A percentile compares a stretch with the other conserved stretches of the same genome.
phyloP scores from a whole-genome alignment of 2,329 filamentous ascomycete species.

The Myriosclerotinia scirpicola region DNA sequence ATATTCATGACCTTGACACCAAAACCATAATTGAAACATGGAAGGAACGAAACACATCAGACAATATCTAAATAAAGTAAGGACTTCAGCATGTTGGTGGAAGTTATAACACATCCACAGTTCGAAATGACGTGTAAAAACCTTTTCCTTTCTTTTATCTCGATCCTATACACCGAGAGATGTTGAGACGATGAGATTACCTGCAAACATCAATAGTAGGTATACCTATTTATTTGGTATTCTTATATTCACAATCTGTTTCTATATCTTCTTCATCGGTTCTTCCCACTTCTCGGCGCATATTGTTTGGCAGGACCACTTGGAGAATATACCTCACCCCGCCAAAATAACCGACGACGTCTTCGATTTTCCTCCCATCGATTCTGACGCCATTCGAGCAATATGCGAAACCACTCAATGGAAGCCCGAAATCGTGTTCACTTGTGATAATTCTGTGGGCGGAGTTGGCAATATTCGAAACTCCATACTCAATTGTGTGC shows the following conservation, averaged over 20 bases:
- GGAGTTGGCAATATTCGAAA: slow-evolving; percentile 39
- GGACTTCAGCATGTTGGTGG: neutral
- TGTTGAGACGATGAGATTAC: neutral
- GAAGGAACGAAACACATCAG: slow-evolving; percentile 5
- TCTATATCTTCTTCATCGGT: slow-evolving; percentile 6
- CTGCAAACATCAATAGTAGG: neutral
- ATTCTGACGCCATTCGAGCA: slow-evolving; percentile 29
- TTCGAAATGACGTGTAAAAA: no score
- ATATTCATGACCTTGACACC: no score
- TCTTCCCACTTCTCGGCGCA: neutral
- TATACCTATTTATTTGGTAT: neutral
- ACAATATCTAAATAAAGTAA: neutral
- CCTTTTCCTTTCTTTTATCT: neutral
- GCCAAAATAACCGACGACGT: slow-evolving; percentile 20
- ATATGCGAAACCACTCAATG: slow-evolving; percentile 34
- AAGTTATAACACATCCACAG: neutral
- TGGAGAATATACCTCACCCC: neutral
- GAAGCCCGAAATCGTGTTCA: slow-evolving; percentile 33
- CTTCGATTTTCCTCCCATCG: slow-evolving; percentile 33
- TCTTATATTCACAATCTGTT: neutral
- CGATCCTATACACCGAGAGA: neutral
- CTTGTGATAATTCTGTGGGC: slow-evolving; percentile 34
- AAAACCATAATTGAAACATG: neutral
- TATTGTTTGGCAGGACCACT: neutral
- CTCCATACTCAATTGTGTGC: slow-evolving; percentile 37